Base-by-base conservation (phyloP, 2,329 filamentous ascomycete species). In the Calonectria naviculata region DNA sequence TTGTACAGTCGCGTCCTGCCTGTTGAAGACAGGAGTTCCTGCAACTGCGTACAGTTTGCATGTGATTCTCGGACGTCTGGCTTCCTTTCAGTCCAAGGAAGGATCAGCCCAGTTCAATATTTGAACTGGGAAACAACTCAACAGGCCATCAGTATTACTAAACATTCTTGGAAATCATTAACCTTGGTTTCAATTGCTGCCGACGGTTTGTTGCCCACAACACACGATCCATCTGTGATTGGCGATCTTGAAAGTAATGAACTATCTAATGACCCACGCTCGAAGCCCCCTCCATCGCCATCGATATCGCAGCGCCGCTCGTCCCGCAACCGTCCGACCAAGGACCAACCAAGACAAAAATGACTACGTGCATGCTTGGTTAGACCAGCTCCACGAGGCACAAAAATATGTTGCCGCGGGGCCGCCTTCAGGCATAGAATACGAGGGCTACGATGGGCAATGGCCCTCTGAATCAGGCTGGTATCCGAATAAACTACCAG, bases 401-500 rank as follows among this genome's bases (percentile, higher is more conserved):
- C 38, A 36, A 10, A 21, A 56, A 4, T 12, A 28, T 44, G 24
- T n/a, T 46, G n/a, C 38, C 21, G 13, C 13, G 3, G 8, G 12
- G 15, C 19, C 36, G 2, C 15, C 24, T 21, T 58, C 41, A 2
- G 26, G 49, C 8, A 38, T 46, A 15, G 34, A 31, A 47, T 28
- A 24, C 8, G 31, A 36, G 19, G 13, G 38, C 13, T 31, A 26
- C 21, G 24, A 67, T n/a, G 28, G 31, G 21, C n/a, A 24, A 21
- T 42, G 19, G 4, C 60, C 7, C n/a, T 31, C n/a, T 26, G 29
- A 60, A 15, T 19, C 41, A 52, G 34, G 28, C 21, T 71, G 68
- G 68, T 44, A 47, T 47, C 68, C 68, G 13, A 49, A 71, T 15
- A 71, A 71, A 15, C 60, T 71, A 4, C 68, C 68, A 41, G 49